A percentile compares a stretch with the other conserved stretches of the same genome.
phyloP scores from a whole-genome alignment of 805 yeast species.

The Candida boleticola region DNA sequence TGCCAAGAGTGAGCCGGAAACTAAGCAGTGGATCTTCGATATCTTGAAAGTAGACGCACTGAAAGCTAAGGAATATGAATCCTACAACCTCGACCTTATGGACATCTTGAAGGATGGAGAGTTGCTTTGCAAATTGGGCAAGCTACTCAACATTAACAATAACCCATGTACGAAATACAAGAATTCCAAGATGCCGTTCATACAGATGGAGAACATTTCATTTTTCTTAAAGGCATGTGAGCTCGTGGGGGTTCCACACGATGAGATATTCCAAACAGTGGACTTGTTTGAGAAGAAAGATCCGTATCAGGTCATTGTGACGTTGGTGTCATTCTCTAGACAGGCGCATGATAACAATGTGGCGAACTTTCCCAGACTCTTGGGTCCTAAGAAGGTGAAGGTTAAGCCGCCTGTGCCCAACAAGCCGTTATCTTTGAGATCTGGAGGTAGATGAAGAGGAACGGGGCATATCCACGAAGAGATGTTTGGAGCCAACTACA shows the following conservation, averaged over 20 bases:
- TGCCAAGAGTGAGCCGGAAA: constrained; percentile 34
- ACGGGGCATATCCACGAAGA: no score
- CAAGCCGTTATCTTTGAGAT: constrained; percentile 47
- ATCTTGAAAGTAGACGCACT: constrained; percentile 20
- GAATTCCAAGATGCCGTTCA: constrained; percentile 68
- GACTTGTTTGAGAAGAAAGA: constrained; percentile 74
- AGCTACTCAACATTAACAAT: constrained; percentile 19
- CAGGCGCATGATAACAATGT: constrained; percentile 49
- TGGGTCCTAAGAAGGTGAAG: constrained; percentile 46
- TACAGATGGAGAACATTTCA: constrained; percentile 81
- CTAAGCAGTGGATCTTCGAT: constrained; percentile 54
- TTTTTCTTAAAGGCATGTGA: constrained; percentile 65
- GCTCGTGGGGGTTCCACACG: constrained; percentile 68
- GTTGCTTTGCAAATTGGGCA: constrained; percentile 34
- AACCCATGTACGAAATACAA: constrained; percentile 48
- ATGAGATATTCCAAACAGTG: constrained; percentile 75
- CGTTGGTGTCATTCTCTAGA: constrained; percentile 72
- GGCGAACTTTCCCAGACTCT: constrained; percentile 21
- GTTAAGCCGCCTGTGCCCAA: constrained; percentile 51
- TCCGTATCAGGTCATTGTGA: constrained; percentile 74
- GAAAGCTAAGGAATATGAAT: constrained; percentile 16
- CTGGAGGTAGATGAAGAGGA: background rate
- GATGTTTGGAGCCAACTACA: no score
- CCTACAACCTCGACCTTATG: constrained; percentile 42
- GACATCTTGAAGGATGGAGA: constrained; percentile 61